Conservation (phyloP, 306 rosid genomes). For the Prunus persica region DNA sequence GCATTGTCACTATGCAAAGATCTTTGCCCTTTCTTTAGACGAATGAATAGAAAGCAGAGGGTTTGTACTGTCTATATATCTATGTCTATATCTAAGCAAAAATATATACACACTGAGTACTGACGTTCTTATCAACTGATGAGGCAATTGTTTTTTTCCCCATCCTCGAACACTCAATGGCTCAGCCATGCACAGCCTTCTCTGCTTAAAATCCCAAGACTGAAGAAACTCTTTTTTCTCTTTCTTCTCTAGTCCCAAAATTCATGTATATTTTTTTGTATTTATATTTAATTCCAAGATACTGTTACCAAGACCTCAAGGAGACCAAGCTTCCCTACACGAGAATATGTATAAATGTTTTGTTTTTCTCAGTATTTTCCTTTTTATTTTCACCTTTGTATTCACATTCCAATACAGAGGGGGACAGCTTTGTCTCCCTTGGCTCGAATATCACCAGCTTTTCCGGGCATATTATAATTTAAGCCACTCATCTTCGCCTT, state of each 20-base stretch:
- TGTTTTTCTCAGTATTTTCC: not conserved
- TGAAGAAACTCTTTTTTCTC: not conserved
- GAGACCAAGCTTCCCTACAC: constrained; percentile 56
- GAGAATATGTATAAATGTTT: constrained; percentile 25
- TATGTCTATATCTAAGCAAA: not conserved
- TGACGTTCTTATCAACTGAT: not conserved
- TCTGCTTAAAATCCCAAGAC: constrained; percentile 37
- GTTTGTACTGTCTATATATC: not conserved
- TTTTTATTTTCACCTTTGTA: constrained; percentile 31
- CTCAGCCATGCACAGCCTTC: not conserved
- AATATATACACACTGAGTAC: not conserved
- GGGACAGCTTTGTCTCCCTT: constrained; percentile 80
- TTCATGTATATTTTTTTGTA: not conserved
- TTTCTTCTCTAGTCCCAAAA: constrained; percentile 26
- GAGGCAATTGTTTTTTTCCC: not conserved
- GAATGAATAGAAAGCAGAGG: not conserved
- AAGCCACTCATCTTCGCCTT: constrained; percentile 6
- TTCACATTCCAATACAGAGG: constrained; percentile 64
- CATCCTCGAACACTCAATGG: not conserved
- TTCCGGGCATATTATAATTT: not conserved
- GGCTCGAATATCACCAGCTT: constrained; percentile 52
- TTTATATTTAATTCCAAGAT: not conserved
- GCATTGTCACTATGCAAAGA: not conserved
- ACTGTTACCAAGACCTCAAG: constrained; percentile 48
- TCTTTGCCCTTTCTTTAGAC: not conserved